Percentiles rank a stretch among this genome's conserved stretches.
phyloP scores from a whole-genome alignment of 192 early-diverging fungal species.

The Gonapodya prolifera region DNA sequence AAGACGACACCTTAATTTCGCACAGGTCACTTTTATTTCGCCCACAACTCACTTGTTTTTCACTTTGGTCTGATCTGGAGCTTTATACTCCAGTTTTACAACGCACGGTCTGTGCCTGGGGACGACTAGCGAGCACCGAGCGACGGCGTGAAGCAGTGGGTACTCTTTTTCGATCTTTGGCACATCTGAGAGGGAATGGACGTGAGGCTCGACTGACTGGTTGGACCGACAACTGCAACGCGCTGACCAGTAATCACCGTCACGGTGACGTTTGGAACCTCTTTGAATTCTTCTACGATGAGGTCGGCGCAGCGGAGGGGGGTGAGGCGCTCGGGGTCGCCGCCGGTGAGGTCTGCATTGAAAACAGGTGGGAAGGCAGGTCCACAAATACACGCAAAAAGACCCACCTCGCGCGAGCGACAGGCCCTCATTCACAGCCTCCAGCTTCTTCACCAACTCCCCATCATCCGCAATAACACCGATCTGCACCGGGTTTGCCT shows the following conservation, averaged over 20 bases:
- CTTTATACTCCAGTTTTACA: slow-evolving; percentile 54
- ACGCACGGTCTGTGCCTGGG: slow-evolving; percentile 51
- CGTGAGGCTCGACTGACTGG: too few relatives aligned
- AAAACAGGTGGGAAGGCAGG: not conserved
- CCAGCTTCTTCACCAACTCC: slow-evolving; percentile 31
- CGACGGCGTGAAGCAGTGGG: slow-evolving; percentile 68
- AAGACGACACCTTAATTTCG: slow-evolving; percentile 5
- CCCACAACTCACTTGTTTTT: slow-evolving; percentile 50
- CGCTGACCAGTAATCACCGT: too few relatives aligned
- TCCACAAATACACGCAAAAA: not conserved
- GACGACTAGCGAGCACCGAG: slow-evolving; percentile 51
- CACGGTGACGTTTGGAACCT: too few relatives aligned
- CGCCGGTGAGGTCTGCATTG: slow-evolving; percentile 61
- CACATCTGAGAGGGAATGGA: too few relatives aligned
- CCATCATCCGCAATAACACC: slow-evolving; percentile 32
- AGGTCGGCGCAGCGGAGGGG: slow-evolving; percentile 59
- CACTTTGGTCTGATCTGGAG: slow-evolving; percentile 51
- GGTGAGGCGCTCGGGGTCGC: slow-evolving; percentile 79
- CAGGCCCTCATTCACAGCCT: slow-evolving; percentile 62
- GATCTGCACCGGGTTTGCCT: slow-evolving; percentile 43
- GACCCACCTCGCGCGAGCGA: slow-evolving; percentile 44
- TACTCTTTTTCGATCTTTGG: too few relatives aligned
- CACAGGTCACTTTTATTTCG: not conserved
- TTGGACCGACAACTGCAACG: slow-evolving; percentile 40
- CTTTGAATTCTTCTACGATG: too few relatives aligned